Evolutionary conservation across 2,329 filamentous ascomycete genomes (phyloP).

Genomic region (Leptosphaerulina australis): DNA sequence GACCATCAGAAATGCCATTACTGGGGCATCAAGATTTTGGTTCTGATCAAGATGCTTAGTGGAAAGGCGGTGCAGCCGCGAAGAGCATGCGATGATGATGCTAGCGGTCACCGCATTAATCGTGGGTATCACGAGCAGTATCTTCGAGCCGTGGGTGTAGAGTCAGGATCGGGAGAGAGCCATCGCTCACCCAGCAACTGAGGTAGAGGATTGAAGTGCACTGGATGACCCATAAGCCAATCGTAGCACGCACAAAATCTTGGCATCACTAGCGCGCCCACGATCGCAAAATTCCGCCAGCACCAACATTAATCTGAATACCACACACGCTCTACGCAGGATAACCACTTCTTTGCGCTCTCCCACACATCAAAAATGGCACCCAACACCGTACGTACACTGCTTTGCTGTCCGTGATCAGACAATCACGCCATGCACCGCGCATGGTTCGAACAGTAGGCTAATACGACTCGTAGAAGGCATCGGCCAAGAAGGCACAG

Average conservation of each 20-base stretch:
- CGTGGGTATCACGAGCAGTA: too few relatives aligned
- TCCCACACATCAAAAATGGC: constrained; percentile 72
- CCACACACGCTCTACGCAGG: constrained; percentile 67
- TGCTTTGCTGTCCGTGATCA: constrained; percentile 88
- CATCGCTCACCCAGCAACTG: too few relatives aligned
- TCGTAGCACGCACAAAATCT: constrained; percentile 19
- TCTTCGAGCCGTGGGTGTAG: too few relatives aligned
- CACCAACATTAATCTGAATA: constrained; percentile 14
- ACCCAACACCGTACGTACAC: constrained; percentile 86
- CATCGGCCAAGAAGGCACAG: constrained; percentile 58
- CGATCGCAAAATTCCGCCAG: constrained; percentile 28
- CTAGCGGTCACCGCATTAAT: too few relatives aligned
- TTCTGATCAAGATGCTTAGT: too few relatives aligned
- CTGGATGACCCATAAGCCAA: background rate
- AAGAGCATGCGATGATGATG: too few relatives aligned
- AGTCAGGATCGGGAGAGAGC: too few relatives aligned
- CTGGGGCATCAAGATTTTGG: too few relatives aligned
- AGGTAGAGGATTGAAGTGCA: too few relatives aligned
- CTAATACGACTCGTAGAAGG: constrained; percentile 76
- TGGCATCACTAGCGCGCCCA: constrained; percentile 25
- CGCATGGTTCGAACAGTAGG: constrained; percentile 77
- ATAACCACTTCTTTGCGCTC: constrained; percentile 86
- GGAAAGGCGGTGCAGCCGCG: too few relatives aligned
- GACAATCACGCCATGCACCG: constrained; percentile 25
- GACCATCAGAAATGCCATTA: too few relatives aligned